Evolutionary conservation across 805 yeast genomes (phyloP).

Genomic region (Barnettozyma siamensis): DNA sequence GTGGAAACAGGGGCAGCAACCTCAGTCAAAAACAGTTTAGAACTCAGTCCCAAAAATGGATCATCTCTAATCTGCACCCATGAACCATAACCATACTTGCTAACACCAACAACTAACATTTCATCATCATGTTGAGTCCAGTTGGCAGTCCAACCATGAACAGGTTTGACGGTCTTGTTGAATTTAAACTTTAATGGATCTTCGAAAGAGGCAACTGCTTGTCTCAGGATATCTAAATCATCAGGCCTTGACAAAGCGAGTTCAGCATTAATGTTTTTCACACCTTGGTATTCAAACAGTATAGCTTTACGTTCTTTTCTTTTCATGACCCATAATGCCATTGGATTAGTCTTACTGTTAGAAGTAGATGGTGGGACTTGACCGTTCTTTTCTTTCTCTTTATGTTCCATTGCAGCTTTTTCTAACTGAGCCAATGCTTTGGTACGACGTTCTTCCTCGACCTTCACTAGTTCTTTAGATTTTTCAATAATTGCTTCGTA

Average conservation of each 20-base stretch:
- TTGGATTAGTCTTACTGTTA: conserved; percentile 34
- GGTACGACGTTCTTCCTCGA: conserved; percentile 59
- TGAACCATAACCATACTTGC: conserved; percentile 92
- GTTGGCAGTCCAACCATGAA: conserved; percentile 83
- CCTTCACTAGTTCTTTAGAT: conserved; percentile 55
- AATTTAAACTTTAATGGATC: conserved; percentile 59
- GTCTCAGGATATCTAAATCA: conserved; percentile 68
- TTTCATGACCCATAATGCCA: conserved; percentile 52
- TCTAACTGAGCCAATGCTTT: conserved; percentile 54
- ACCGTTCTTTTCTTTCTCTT: conserved; percentile 35
- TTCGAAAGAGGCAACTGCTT: conserved; percentile 48
- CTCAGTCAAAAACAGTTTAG: conserved; percentile 70
- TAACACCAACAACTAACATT: conserved; percentile 78
- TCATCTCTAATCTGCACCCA: conserved; percentile 95
- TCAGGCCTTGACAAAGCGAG: conserved; percentile 73
- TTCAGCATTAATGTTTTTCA: conserved; percentile 88
- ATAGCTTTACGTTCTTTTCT: conserved; percentile 87
- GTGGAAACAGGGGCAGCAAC: conserved; percentile 29
- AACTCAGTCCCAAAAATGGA: conserved; percentile 80
- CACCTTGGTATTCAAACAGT: conserved; percentile 81
- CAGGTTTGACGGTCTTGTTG: conserved; percentile 64
- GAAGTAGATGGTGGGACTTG: conserved; percentile 24
- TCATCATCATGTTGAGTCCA: conserved; percentile 86
- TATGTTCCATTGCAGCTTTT: conserved; percentile 51
- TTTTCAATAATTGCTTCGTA: conserved; percentile 64